Base-by-base conservation (phyloP, 148 eudicot species). In the Vaccinium vitisidaea region DNA sequence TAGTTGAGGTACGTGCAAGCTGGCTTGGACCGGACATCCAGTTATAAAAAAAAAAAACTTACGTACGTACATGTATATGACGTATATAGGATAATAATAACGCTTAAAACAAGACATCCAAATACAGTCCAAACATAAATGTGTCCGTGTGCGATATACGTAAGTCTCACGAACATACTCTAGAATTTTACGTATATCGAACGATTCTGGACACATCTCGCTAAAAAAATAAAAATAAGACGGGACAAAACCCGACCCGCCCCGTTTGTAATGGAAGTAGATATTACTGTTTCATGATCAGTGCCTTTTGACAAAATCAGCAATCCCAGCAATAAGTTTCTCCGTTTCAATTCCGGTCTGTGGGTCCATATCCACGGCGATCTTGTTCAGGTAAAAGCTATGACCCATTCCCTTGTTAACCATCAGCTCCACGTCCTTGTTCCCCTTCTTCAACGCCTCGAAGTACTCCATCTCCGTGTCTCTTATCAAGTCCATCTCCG, bases 401-500 rank as follows among this genome's bases (percentile, higher is more conserved):
- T 94, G 98, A 0, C 90, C 90, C 90, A 94, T 90, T 18, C 92
- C 93, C 1, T 81, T 11, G 77, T 90, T 96, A 19, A 89, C 61
- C 50, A 89, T 79, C 36, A 95, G 86, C 87, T 92, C 95, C 56
- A 96, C 90, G 0, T 92, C 85, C 63, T 93, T 93, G 25, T 91
- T 85, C 4, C 83, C 98, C 53, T 84, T 84, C 75, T 90, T 93
- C 90, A 94, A 86, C 16, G 92, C 94, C 82, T 94, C 95, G 39
- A 87, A 93, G 67, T 89, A 94, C 82, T 96, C 98, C 97, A 94
- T 96, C 23, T 94, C 88, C 0, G 96, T 86, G 85, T 96, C 98
- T n/a, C 56, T 86, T 0, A 96, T 61, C 91, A 96, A 52, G 69
- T 94, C 98, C 67, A 85, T 90, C n/a, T 92, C 95, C 46, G 98